phyloP scores from a whole-genome alignment of 2,329 filamentous ascomycete species.

The Diaporthe caulivora region DNA sequence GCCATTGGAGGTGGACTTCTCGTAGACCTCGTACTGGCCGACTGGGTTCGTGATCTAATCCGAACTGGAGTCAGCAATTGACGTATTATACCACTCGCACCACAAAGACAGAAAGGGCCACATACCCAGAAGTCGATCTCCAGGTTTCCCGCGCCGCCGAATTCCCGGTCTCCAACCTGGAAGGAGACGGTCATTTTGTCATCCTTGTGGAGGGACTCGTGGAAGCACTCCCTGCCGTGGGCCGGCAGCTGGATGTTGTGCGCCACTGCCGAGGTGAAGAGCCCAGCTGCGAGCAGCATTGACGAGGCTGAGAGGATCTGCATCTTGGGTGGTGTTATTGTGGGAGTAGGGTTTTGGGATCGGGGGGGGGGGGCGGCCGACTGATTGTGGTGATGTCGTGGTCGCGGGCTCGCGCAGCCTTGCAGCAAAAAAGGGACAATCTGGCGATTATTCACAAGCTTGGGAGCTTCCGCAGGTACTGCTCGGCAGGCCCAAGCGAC shows the following conservation, averaged over 20 bases:
- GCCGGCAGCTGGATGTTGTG: constrained; percentile 97
- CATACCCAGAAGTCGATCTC: constrained; percentile 98
- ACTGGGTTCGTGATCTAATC: constrained; percentile 81
- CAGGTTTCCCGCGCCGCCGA: constrained; percentile 92
- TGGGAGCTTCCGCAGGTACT: constrained; percentile 32
- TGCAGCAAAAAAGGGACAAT: constrained; percentile 34
- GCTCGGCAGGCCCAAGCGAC: constrained; percentile 34
- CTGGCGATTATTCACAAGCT: constrained; percentile 40
- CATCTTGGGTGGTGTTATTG: constrained; percentile 50
- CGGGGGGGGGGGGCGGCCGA: constrained; percentile 3
- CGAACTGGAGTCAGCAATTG: constrained; percentile 39
- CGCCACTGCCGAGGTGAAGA: constrained; percentile 75
- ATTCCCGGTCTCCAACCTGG: constrained; percentile 97
- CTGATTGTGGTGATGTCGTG: constrained; percentile 34
- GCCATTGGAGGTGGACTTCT: constrained; percentile 86
- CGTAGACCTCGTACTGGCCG: constrained; percentile 81
- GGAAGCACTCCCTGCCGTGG: constrained; percentile 97
- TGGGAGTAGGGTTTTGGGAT: background rate
- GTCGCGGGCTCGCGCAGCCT: constrained; percentile 17
- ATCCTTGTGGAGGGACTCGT: constrained; percentile 90
- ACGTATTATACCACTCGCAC: constrained; percentile 2
- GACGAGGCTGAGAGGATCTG: constrained; percentile 56
- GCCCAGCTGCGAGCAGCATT: constrained; percentile 59
- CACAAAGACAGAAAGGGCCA: background rate
- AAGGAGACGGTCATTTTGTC: constrained; percentile 99